Percentiles rank a stretch among this genome's conserved stretches.
Conservation (phyloP, 2,329 filamentous ascomycete species). For the Gyromitra esculenta region DNA sequence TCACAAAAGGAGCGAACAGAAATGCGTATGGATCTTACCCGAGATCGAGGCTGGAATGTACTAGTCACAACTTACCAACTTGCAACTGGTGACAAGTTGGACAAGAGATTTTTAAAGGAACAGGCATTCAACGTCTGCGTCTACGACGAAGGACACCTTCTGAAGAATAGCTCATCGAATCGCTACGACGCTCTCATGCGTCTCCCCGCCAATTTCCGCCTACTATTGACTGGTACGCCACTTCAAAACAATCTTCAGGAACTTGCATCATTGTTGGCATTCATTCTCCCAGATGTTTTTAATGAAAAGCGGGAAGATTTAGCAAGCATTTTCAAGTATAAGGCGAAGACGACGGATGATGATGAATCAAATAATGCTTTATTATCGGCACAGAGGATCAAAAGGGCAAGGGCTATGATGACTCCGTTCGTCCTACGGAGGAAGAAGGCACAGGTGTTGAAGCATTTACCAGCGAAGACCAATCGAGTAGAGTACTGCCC, state of each 20-base stretch:
- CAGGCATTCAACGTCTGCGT: conserved; percentile 72
- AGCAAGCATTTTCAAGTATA: conserved; percentile 89
- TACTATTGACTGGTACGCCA: conserved; percentile 89
- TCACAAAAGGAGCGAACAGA: conserved; percentile 72
- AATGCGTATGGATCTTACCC: conserved; percentile 73
- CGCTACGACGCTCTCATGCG: conserved; percentile 81
- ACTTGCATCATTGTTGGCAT: conserved; percentile 87
- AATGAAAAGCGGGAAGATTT: conserved; percentile 78
- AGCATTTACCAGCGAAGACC: conserved; percentile 81
- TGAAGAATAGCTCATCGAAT: conserved; percentile 87
- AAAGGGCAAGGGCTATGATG: conserved; percentile 87
- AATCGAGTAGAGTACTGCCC: conserved; percentile 82
- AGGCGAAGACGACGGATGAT: conserved; percentile 82
- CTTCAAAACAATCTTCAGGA: conserved; percentile 95
- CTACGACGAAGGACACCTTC: conserved; percentile 92
- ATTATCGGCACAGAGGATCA: conserved; percentile 85
- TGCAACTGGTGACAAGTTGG: conserved; percentile 67
- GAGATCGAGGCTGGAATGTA: conserved; percentile 74
- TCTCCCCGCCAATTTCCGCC: conserved; percentile 81
- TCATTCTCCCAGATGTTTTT: conserved; percentile 90
- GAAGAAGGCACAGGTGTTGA: conserved; percentile 89
- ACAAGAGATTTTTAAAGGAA: conserved; percentile 71
- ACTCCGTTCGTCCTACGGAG: conserved; percentile 93
- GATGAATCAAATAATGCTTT: conserved; percentile 78
- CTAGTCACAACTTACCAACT: conserved; percentile 78